Conservation (phyloP, 768 basidiomycete genomes). For the Trametes meyenii region DNA sequence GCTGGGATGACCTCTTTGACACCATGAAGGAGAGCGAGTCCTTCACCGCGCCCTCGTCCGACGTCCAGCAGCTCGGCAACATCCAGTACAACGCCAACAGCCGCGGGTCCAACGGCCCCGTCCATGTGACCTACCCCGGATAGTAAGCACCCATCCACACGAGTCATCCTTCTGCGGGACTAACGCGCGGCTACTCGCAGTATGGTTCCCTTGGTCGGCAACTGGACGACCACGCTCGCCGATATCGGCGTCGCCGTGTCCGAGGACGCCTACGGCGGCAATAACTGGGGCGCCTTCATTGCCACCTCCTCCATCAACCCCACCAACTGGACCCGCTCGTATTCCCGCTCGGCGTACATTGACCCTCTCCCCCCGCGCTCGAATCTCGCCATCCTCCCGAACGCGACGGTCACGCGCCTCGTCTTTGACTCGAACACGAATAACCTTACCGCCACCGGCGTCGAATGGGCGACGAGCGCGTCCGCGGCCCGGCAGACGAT, state of each 20-base stretch:
- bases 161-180: slow-evolving; percentile 10
- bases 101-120: slow-evolving; percentile 57
- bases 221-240: slow-evolving; percentile 58
- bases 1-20: slow-evolving; percentile 48
- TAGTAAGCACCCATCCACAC: slow-evolving; percentile 42
- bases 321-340: slow-evolving; percentile 63
- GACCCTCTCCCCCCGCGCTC: slow-evolving; percentile 62
- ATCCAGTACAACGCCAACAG: slow-evolving; percentile 48
- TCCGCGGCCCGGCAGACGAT: slow-evolving; percentile 43
- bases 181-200: slow-evolving; percentile 37
- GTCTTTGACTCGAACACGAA: slow-evolving; percentile 41
- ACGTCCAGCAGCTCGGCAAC: slow-evolving; percentile 42
- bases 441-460: slow-evolving; percentile 45
- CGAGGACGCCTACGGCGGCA: slow-evolving; percentile 49
- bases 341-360: slow-evolving; percentile 66
- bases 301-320: slow-evolving; percentile 64
- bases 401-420: slow-evolving; percentile 60
- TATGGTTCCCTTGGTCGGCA: slow-evolving; percentile 51
- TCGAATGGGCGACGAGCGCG: slow-evolving; percentile 49
- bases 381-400: slow-evolving; percentile 66
- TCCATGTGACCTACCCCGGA: slow-evolving; percentile 52
- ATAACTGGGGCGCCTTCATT: slow-evolving; percentile 54
- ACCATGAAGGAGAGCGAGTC: slow-evolving; percentile 57
- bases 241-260: slow-evolving; percentile 45
- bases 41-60: slow-evolving; percentile 52